These are phyloP conservation scores for Trichophyton verrucosum DNA, from an alignment of 2,329 filamentous ascomycete genomes.

Conservation along the genomic window DNA sequence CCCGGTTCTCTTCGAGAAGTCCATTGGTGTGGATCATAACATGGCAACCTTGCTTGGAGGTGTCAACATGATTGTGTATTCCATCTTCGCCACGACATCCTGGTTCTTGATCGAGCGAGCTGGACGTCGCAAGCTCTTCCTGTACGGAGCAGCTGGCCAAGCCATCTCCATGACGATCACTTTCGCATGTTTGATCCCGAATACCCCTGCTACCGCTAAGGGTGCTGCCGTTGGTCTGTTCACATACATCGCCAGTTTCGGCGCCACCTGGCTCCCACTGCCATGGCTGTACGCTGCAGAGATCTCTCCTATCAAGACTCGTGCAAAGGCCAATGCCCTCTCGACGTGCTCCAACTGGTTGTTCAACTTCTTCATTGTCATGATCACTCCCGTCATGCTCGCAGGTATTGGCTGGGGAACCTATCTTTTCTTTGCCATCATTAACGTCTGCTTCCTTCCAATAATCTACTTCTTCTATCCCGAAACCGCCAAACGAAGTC, in stretches of 20 bases:
- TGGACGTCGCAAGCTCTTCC: slow-evolving; percentile 34
- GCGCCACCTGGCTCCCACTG: slow-evolving; percentile 49
- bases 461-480: slow-evolving; percentile 39
- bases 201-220: slow-evolving; percentile 18
- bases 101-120: slow-evolving; percentile 33
- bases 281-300: slow-evolving; percentile 17
- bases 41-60: slow-evolving; percentile 36
- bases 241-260: slow-evolving; percentile 57
- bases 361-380: slow-evolving; percentile 17
- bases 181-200: slow-evolving; percentile 29
- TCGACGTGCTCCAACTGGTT: slow-evolving; percentile 21
- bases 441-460: slow-evolving; percentile 29
- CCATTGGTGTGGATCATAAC: slow-evolving; percentile 27
- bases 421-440: slow-evolving; percentile 28
- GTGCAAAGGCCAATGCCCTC: slow-evolving; percentile 13
- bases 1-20: slow-evolving; percentile 30
- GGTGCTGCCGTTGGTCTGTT: slow-evolving; percentile 49
- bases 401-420: slow-evolving; percentile 23
- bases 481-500: slow-evolving; percentile 39
- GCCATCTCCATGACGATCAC: slow-evolving; percentile 29
- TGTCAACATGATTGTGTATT: slow-evolving; percentile 29
- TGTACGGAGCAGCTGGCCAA: slow-evolving; percentile 30
- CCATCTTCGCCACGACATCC: slow-evolving; percentile 22
- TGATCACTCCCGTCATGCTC: slow-evolving; percentile 17
- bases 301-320: slow-evolving; percentile 13